Base-by-base conservation (phyloP, 305 asterid species). In the Fraxinus xanthoxyloides region DNA sequence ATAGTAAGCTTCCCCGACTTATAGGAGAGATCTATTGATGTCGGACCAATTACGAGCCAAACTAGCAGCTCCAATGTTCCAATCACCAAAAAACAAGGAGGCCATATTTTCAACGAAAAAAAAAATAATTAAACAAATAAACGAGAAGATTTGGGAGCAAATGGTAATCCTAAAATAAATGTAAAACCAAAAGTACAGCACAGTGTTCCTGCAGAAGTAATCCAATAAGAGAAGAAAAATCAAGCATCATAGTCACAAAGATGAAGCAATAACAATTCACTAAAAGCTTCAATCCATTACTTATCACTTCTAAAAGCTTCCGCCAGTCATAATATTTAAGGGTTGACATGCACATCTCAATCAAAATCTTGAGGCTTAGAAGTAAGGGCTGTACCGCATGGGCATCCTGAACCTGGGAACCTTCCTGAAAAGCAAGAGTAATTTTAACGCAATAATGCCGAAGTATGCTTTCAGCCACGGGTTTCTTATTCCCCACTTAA, bases 371-470 rank as follows among this genome's bases (percentile, higher is more conserved):
- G 65, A 30, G 83, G 80, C 81, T 88, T 84, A 90, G 83, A 88
- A 88, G 91, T 90, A 90, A 35, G 91, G 93, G 84, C 85, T 90
- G 81, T 84, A 88, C 81, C 91, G 77, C 93, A 87, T 90, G 43
- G 93, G 89, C 43, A 73, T 86, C 81, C 93, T 87, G 76, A 87
- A 87, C 87, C 93, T 78, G 72, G 89, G 89, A 80, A 87, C 88
- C 83, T 88, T 90, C 87, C 91, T 88, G 88, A 82, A 87, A 74
- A 21, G 3, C n/a, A 82, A 67, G 28, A 46, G 81, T 34, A 65
- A 40, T 15, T 63, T 34, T 70, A n/a, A 35, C 2, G 36, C 26
- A 61, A 72, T 84, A 34, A n/a, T 48, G n/a, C 72, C 0, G 4
- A 34, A 43, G 17, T 12, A 17, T 75, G 67, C 8, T 7, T 80